These are phyloP conservation scores for Spergularia azorica DNA, from an alignment of 179 eudicot species.

Conservation along the genomic window DNA sequence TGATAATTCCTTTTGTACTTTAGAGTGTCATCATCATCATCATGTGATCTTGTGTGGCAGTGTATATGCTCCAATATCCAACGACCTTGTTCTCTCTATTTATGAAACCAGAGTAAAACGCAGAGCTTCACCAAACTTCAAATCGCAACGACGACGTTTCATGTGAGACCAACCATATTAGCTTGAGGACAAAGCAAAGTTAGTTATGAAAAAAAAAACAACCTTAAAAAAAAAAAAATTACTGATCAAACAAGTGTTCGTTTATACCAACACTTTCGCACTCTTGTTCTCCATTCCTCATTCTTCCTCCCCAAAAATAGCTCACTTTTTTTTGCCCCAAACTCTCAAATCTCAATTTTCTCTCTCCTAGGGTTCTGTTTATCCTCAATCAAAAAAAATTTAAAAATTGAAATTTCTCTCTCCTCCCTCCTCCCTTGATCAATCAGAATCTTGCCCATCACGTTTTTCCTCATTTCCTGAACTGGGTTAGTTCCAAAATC, in stretches of 20 bases:
- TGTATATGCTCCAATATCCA: no score
- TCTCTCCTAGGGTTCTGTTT: conserved; percentile 22
- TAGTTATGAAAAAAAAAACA: neutral
- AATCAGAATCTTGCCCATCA: conserved; percentile 12
- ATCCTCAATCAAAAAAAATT: neutral
- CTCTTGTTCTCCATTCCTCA: neutral
- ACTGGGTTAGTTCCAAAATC: conserved; percentile 20
- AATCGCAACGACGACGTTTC: no score
- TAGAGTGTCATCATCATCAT: no score
- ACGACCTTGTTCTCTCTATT: no score
- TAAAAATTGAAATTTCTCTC: neutral
- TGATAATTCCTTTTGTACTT: no score
- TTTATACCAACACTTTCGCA: conserved; percentile 24
- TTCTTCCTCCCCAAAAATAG: neutral
- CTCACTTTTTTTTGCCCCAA: neutral
- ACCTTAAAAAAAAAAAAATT: neutral
- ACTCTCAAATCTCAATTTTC: conserved; percentile 18
- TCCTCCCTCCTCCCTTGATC: neutral
- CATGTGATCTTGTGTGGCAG: no score
- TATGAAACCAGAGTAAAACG: no score
- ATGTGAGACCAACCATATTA: neutral
- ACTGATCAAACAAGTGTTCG: conserved; percentile 27
- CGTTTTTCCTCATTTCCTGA: conserved; percentile 17
- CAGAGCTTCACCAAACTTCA: no score
- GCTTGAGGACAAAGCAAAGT: conserved; percentile 10